Evolutionary conservation across 2,329 filamentous ascomycete species (phyloP), one percentile per base, ranked within the genome.

Genomic region (Diaporthe batatas): DNA sequence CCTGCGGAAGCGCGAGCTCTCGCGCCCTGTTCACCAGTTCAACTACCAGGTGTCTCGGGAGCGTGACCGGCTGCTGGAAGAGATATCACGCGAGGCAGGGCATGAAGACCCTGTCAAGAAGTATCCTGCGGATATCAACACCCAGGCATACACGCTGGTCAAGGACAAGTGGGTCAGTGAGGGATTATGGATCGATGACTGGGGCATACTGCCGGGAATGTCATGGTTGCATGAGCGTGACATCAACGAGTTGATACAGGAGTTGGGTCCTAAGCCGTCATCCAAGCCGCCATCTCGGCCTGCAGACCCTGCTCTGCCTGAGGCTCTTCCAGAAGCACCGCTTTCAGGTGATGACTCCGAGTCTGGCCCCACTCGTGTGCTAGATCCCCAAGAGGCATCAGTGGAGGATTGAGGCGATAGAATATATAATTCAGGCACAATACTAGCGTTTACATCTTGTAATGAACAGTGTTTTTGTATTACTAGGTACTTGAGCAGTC

Each of bases 21-120:
- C 65, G 11, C 65, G 65, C n/a, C 65, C 65, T 6, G 36, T 69
- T 6, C 49, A 69, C 36, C 65, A 69, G 21, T 57, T 69, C 36
- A 57, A 39, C 23, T 44, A 44, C 32, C 67, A 69, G 8, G 34
- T 69, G 0, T 58, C 67, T 0, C 6, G 18, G 29, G 51, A 69
- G 51, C 51, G 67, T 6, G 34, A 55, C 0, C 29, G 53, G 49
- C 29, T 69, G 2, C 47, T 53, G 53, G 14, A 69, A 2, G 51
- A 69, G 36, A 14, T 14, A 23, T 10, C 32, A 1, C 4, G 58
- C 1, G 51, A 69, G 3, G 8, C 67, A 2, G 3, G 5, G 4
- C 0, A 51, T 1, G 21, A 21, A 0, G 67, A 54, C 10, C 6
- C 51, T 57, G 36, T 29, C 0, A 44, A 25, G n/a, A 4, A 5